Percentiles rank a stretch among this genome's conserved stretches.
These are phyloP conservation scores for Phylloporus arenicola DNA, from an alignment of 768 basidiomycete genomes.

Conservation along the genomic window DNA sequence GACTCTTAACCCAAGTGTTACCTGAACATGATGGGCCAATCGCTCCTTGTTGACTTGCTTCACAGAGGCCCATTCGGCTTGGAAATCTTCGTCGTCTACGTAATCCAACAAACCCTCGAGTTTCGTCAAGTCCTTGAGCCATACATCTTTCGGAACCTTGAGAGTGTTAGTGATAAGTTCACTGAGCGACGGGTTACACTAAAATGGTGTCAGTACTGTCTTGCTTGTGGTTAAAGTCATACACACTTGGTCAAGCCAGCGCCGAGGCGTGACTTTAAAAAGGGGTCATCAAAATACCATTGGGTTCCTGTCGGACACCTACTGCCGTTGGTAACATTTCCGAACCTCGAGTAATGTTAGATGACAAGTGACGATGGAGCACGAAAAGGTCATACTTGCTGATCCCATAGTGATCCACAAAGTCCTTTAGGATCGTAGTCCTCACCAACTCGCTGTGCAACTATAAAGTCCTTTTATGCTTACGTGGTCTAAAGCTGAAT, in stretches of 20 bases:
- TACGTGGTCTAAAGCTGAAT: neutral
- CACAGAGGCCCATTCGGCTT: slow-evolving; percentile 73
- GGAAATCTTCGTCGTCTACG: slow-evolving; percentile 70
- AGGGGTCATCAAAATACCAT: neutral
- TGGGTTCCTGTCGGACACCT: slow-evolving; percentile 25
- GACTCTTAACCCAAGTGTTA: slow-evolving; percentile 62
- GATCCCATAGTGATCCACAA: slow-evolving; percentile 86
- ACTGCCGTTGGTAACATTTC: slow-evolving; percentile 93
- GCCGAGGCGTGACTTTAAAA: slow-evolving; percentile 73
- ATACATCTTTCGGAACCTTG: slow-evolving; percentile 63
- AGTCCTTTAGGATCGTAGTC: slow-evolving; percentile 83
- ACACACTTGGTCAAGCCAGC: slow-evolving; percentile 78
- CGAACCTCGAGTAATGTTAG: slow-evolving; percentile 45
- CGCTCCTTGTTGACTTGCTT: slow-evolving; percentile 91
- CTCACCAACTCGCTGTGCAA: slow-evolving; percentile 86
- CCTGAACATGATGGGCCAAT: slow-evolving; percentile 70
- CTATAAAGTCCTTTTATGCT: slow-evolving; percentile 24
- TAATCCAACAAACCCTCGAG: slow-evolving; percentile 73
- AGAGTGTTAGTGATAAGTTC: slow-evolving; percentile 81
- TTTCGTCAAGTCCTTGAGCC: slow-evolving; percentile 79
- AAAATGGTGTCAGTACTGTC: slow-evolving; percentile 1
- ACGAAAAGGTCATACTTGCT: slow-evolving; percentile 50
- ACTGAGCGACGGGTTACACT: slow-evolving; percentile 86
- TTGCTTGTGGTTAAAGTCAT: neutral
- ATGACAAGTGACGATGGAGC: neutral